Evolutionary conservation across 208 protist species (phyloP), one percentile per base, ranked within the genome.

Genomic region (Paratrypanosoma confusum): DNA sequence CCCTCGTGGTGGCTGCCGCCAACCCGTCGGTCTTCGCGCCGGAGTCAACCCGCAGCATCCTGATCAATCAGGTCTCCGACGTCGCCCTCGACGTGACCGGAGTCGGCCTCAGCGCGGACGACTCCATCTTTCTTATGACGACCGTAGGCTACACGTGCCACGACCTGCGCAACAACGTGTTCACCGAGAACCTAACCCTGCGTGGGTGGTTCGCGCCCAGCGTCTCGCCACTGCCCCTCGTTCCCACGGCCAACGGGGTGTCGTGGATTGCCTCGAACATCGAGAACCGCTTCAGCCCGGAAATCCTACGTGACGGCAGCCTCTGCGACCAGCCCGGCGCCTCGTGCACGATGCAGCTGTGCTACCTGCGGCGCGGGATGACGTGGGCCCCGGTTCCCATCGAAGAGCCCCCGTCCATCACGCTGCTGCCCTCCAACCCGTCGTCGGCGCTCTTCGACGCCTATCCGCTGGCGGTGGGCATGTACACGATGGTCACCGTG

Each of bases 401-500:
- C 28, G 20, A 57, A 26, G 47, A 22, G 10, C 10, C 37, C 20
- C 40, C 64, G 2, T 34, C 35, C 10, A 5, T 57, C 13, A 13
- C 29, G 13, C 59, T 90, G 8, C 35, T 71, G n/a, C 68, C 72
- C 25, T 74, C 78, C 5, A 80, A 90, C 61, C 85, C 81, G 11
- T 52, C 54, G 20, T 66, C 52, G 22, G 66, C 70, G 16, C 40
- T 40, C 7, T 88, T 93, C 37, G 80, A 93, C 48, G 46, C 49
- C 36, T 76, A 73, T 46, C 71, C 68, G 31, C 48, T 86, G 3
- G 39, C 58, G 18, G 55, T 82, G 5, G 63, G 65, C 34, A 73
- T 85, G 70, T 93, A 93, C 62, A 63, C 63, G n/a, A 78, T 78
- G 55, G 79, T 67, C 23, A 90, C 75, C n/a, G 78, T 93, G 33